Percentiles rank a stretch among this genome's conserved stretches.
These are phyloP conservation scores for Boletus tomentosulus DNA, from an alignment of 768 basidiomycete genomes.

Conservation along the genomic window DNA sequence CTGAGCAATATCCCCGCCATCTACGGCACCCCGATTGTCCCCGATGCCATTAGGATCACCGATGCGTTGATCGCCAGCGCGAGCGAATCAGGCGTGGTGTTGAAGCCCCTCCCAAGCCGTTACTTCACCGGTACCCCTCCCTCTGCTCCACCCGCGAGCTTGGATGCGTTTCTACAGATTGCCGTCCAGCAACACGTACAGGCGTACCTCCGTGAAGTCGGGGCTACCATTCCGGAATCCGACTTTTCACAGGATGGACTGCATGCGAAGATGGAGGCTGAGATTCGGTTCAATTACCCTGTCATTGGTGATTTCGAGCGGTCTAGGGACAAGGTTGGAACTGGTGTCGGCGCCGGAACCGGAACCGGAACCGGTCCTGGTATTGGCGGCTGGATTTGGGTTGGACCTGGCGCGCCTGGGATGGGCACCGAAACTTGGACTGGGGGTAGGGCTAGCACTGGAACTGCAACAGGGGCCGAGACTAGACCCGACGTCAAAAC, in stretches of 20 bases:
- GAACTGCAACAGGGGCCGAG: not conserved
- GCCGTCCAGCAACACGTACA: not conserved
- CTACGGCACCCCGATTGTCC: not conserved
- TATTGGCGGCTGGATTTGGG: not conserved
- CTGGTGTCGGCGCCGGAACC: not conserved
- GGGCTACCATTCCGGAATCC: not conserved
- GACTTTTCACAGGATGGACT: not conserved
- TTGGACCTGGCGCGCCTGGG: not conserved
- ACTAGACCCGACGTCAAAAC: not conserved
- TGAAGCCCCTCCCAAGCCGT: not conserved
- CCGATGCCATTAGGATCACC: not conserved
- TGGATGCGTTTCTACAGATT: not conserved
- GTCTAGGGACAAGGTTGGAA: not conserved
- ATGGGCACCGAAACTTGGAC: not conserved
- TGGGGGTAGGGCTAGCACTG: not conserved
- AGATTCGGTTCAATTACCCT: not conserved
- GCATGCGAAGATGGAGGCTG: not conserved
- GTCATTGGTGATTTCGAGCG: not conserved
- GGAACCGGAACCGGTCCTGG: not conserved
- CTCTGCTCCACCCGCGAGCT: not conserved
- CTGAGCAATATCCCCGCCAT: conserved; percentile 5
- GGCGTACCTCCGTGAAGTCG: not conserved
- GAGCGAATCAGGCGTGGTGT: not conserved
- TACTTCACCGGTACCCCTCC: not conserved
- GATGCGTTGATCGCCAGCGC: not conserved